A percentile compares a stretch with the other conserved stretches of the same genome.
Evolutionary conservation across 148 eudicot species (phyloP).

Genomic region (Camellia granthamiana): DNA sequence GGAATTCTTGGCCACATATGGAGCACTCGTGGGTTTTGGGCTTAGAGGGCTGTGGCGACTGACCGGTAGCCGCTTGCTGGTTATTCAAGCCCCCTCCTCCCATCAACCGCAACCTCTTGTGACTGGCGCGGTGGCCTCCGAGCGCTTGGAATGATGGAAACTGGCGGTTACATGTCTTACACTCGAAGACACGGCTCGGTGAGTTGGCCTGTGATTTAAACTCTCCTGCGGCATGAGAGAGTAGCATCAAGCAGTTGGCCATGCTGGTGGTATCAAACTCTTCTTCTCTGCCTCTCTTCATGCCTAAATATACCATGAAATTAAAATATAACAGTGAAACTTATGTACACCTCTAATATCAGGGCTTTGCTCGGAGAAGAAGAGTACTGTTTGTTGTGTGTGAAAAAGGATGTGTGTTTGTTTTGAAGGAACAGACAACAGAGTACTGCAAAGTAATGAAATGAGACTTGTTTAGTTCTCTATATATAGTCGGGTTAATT

Average conservation of each 20-base stretch:
- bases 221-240: constrained; percentile 29
- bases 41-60: constrained; percentile 14
- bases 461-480: too few species aligned
- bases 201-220: background rate
- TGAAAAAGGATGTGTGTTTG: background rate
- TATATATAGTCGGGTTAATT: too few species aligned
- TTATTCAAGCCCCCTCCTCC: constrained; percentile 1
- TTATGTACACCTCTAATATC: too few species aligned
- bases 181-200: constrained; percentile 51
- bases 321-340: background rate
- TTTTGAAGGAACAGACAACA: too few species aligned
- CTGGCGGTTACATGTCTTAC: constrained; percentile 68
- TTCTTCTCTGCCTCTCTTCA: background rate
- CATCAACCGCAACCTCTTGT: constrained; percentile 54
- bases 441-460: too few species aligned
- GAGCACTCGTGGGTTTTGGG: constrained; percentile 45
- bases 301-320: background rate
- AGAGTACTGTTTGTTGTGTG: background rate
- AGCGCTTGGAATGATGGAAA: constrained; percentile 78
- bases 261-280: constrained; percentile 17
- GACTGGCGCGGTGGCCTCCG: constrained; percentile 88
- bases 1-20: constrained; percentile 37
- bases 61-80: too few species aligned
- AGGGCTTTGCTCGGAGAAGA: background rate
- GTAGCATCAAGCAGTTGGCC: constrained; percentile 54